These are phyloP conservation scores for Calonectria leucothoes DNA, from an alignment of 2,329 filamentous ascomycete genomes.

Conservation along the genomic window DNA sequence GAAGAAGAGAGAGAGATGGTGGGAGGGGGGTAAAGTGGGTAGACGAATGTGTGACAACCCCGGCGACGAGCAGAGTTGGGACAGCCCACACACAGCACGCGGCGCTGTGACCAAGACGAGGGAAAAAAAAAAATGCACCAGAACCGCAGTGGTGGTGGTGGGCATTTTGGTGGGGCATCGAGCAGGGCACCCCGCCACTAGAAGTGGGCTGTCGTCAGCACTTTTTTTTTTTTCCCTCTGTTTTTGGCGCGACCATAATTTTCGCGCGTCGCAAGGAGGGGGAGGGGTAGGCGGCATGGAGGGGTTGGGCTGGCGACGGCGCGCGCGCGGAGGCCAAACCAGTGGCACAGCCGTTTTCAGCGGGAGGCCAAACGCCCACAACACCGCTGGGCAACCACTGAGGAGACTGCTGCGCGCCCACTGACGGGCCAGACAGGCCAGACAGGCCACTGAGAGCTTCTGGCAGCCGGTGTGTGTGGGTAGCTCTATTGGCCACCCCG, in stretches of 20 bases:
- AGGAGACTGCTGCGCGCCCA: not conserved
- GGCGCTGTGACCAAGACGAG: constrained; percentile 23
- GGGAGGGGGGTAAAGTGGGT: constrained; percentile 38
- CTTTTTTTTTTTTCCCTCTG: not conserved
- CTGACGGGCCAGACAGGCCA: not conserved
- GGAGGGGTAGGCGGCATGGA: constrained; percentile 14
- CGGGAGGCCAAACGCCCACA: not conserved
- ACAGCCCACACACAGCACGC: constrained; percentile 18
- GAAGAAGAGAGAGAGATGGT: constrained; percentile 39
- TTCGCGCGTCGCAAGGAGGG: not conserved
- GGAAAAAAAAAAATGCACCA: constrained; percentile 41
- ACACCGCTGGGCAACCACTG: not conserved
- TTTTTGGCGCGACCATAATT: constrained; percentile 5
- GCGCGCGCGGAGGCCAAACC: not conserved
- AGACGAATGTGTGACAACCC: constrained; percentile 38
- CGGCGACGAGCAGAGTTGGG: constrained; percentile 32
- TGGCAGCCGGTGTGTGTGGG: constrained; percentile 9
- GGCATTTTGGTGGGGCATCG: constrained; percentile 22
- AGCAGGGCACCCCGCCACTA: constrained; percentile 19
- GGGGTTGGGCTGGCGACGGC: constrained; percentile 12
- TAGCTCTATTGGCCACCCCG: not conserved
- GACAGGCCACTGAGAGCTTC: not conserved
- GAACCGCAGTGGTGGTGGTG: constrained; percentile 25
- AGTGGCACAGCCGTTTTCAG: not conserved
- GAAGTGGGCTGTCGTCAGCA: constrained; percentile 9